phyloP scores from a whole-genome alignment of 768 basidiomycete species.

The Mycena polygramma region DNA sequence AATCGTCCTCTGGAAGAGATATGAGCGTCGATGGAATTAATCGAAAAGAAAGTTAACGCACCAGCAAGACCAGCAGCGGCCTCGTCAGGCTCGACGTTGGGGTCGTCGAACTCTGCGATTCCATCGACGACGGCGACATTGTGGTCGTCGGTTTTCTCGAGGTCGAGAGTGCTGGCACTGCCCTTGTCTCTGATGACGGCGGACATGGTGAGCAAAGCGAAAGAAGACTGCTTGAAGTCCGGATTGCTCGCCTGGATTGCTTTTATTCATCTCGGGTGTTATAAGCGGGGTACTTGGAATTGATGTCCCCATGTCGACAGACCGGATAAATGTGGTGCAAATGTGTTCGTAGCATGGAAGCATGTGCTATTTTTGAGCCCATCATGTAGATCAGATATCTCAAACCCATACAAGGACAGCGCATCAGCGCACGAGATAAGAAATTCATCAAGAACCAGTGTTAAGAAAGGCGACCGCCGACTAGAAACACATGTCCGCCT shows the following conservation, averaged over 20 bases:
- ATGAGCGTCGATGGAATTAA: background rate
- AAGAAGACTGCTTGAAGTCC: background rate
- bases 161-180: constrained; percentile 32
- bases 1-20: constrained; percentile 58
- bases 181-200: constrained; percentile 22
- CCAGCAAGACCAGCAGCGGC: constrained; percentile 41
- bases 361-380: background rate
- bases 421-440: background rate
- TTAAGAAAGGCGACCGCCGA: background rate
- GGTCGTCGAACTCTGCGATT: constrained; percentile 47
- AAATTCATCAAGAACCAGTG: background rate
- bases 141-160: constrained; percentile 26
- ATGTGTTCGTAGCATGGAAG: background rate
- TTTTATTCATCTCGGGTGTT: constrained; percentile 6
- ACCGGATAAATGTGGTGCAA: background rate
- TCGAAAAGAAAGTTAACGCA: constrained; percentile 6
- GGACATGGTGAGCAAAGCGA: constrained; percentile 29
- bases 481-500: no score
- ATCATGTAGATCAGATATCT: background rate
- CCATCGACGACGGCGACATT: constrained; percentile 30
- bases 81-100: constrained; percentile 45
- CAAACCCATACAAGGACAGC: background rate
- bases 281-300: background rate
- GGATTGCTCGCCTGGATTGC: background rate
- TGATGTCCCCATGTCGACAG: constrained; percentile 19